phyloP scores from a whole-genome alignment of 257 asterid genomes.

The Solanum rostratum region DNA sequence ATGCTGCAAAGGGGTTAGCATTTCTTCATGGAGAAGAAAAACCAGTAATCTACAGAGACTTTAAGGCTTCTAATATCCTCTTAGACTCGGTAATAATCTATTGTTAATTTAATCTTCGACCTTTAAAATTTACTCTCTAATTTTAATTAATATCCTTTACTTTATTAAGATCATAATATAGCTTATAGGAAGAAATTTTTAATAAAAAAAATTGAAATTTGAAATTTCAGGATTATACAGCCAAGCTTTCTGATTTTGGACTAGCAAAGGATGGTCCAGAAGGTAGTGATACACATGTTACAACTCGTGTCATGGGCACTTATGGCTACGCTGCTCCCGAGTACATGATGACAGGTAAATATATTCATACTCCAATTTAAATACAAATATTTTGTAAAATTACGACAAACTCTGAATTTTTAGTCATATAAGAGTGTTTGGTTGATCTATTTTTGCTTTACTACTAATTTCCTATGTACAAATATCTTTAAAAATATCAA shows the following conservation, averaged over 20 bases:
- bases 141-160: not conserved
- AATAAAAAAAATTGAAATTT: not conserved
- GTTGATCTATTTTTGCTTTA: not conserved
- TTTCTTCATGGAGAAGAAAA: conserved; percentile 73
- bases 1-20: conserved; percentile 77
- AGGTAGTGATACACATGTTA: conserved; percentile 62
- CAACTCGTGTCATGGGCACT: conserved; percentile 87
- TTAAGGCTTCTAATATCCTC: conserved; percentile 69
- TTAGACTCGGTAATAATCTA: conserved; percentile 20
- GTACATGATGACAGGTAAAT: conserved; percentile 68
- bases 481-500: not conserved
- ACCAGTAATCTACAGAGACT: conserved; percentile 67
- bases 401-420: accelerated
- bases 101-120: not conserved
- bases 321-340: conserved; percentile 92
- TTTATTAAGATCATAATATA: not conserved
- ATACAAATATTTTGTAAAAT: not conserved
- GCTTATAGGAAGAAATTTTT: not conserved
- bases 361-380: not conserved
- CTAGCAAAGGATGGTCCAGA: conserved; percentile 81
- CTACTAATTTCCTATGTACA: not conserved
- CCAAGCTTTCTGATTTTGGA: conserved; percentile 76
- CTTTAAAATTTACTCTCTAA: not conserved
- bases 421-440: not conserved
- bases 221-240: conserved; percentile 39